Base-by-base conservation (phyloP, 2,329 filamentous ascomycete species). In the Penicillium corylophilum region DNA sequence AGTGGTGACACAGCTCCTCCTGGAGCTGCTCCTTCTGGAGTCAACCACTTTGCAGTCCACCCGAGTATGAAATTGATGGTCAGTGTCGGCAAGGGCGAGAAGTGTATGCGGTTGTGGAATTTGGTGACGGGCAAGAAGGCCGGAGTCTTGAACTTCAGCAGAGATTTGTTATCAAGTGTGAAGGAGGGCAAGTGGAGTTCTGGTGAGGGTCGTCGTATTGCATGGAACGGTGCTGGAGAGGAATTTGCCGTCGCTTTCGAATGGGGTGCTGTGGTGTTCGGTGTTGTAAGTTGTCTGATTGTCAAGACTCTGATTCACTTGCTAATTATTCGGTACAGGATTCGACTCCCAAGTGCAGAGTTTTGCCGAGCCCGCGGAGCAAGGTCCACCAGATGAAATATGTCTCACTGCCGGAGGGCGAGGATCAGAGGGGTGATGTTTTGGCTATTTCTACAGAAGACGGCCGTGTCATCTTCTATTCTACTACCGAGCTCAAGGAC, bases 61-160 rank as follows among this genome's bases (percentile, higher is more conserved):
- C 93, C 94, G 0, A 95, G 89, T 70, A 90, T 95, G 82, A 97
- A 96, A 75, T 78, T 99, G 45, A 96, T 97, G 89, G 84, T 99
- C 54, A 95, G 85, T 62, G 91, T 97, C 8, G 88, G 90, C 61
- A 90, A 87, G 64, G 91, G 91, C 59, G 94, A 99, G 76, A 86
- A 85, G 59, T 90, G 87, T 66, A 95, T 99, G 89, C 80, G 94
- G 58, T 73, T 97, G 59, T 99, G 94, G 94, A 97, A 99, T 67
- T 72, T 99, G 57, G 91, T 97, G 59, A 97, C 93, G 2, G 94
- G 92, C 15, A 95, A 93, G 76, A 96, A 96, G 76, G 92, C 92
- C 1, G 90, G 92, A 26, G 92, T 96, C 46, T 76, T 99, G 62
- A 94, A 89, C 68, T 97, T 97, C 70, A 82, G 82, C 59, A 80